Evolutionary conservation across 2,329 filamentous ascomycete genomes (phyloP).

Genomic region (Oidium heveae): DNA sequence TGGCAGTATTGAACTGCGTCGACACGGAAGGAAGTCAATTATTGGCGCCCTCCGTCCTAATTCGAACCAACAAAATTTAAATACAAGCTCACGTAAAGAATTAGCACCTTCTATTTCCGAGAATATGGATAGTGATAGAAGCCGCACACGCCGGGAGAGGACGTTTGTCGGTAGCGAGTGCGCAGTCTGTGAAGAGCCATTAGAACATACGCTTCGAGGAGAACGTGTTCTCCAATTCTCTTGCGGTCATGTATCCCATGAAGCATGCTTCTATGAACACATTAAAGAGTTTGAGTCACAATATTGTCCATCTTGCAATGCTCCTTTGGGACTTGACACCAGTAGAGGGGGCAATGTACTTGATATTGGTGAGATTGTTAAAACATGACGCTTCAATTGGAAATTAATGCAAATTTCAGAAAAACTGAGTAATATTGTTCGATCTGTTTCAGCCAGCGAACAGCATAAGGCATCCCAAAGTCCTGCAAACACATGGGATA

Average conservation of each 20-base stretch:
- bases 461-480: slow-evolving; percentile 17
- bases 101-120: slow-evolving; percentile 25
- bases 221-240: slow-evolving; percentile 91
- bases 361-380: slow-evolving; percentile 43
- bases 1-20: neutral
- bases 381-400: slow-evolving; percentile 3
- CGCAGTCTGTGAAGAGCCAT: slow-evolving; percentile 83
- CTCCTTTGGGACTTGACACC: slow-evolving; percentile 71
- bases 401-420: slow-evolving; percentile 25
- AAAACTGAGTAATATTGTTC: slow-evolving; percentile 83
- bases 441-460: slow-evolving; percentile 50
- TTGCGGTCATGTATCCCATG: slow-evolving; percentile 89
- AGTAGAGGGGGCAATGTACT: slow-evolving; percentile 81
- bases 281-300: slow-evolving; percentile 87
- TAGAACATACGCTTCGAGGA: slow-evolving; percentile 83
- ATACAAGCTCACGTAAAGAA: slow-evolving; percentile 9
- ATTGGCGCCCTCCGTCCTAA: slow-evolving; percentile 2
- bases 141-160: slow-evolving; percentile 59
- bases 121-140: slow-evolving; percentile 50
- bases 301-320: slow-evolving; percentile 82
- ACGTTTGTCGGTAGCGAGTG: slow-evolving; percentile 92
- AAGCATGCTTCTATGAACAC: slow-evolving; percentile 97
- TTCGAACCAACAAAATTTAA: slow-evolving; percentile 5
- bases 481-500: slow-evolving; percentile 46
- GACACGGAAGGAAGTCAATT: slow-evolving; percentile 2